Evolutionary conservation across 2,329 filamentous ascomycete genomes (phyloP), one percentile per base, ranked within the genome.

Genomic region (Sporothrix schenckii): DNA sequence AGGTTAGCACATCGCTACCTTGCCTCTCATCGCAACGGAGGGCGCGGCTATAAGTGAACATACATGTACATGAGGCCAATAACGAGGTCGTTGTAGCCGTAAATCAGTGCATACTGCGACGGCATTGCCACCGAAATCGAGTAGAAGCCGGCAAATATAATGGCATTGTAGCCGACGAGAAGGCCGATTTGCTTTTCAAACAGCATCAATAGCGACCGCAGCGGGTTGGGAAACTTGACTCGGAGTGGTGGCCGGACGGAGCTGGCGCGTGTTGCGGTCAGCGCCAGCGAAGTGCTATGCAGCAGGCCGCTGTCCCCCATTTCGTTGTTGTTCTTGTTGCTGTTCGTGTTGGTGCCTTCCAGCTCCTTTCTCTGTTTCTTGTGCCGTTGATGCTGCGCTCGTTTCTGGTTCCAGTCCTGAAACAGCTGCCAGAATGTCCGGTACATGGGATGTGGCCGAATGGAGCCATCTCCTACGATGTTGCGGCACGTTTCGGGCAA

Each of bases 151-250:
- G 83, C 81, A 71, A 85, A 86, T 4, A 84, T 78, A 3, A 86
- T 75, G 61, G 80, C 80, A 63, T 79, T 80, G 61, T 80, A 81
- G 30, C 80, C 75, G 10, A 87, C 80, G 0, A 87, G 77, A 13
- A 85, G 73, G 1, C 80, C 81, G 60, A 98, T 86, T 79, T 97
- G 92, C 76, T 94, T 92, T 82, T 95, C 95, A 74, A 89, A 84
- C 72, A 93, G 87, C 0, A 95, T 93, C 0, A 89, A 87, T 19
- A 96, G 90, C 0, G 93, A 94, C 75, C 88, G 89, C 72, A 98
- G 83, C 79, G 97, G 97, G 80, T 98, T 94, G 72, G 75, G 72
- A 1, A 74, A 44, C 61, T 72, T 56, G 30, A 75, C 61, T 2
- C 49, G 56, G n/a, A 73, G 72, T 3, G 73, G 74, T n/a, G 66